phyloP scores from a whole-genome alignment of 192 early-diverging fungal genomes.

The Podila epicladia region DNA sequence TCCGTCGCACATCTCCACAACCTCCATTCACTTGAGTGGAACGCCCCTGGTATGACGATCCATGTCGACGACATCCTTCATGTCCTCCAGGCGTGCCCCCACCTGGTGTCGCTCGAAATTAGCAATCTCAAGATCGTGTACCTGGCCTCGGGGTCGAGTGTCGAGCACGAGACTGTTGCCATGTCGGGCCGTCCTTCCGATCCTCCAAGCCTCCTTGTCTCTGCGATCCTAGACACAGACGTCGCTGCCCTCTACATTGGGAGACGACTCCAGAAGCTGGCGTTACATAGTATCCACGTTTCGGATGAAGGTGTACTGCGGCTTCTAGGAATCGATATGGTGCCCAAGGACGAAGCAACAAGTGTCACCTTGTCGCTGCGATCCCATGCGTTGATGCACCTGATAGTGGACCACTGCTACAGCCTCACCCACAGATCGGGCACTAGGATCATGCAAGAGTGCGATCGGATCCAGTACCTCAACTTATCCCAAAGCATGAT shows the following conservation, averaged over 20 bases:
- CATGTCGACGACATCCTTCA: slow-evolving; percentile 3
- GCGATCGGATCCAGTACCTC: not conserved
- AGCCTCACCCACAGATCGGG: not conserved
- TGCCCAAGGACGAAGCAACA: not conserved
- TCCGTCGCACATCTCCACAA: not conserved
- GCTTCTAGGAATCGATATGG: not conserved
- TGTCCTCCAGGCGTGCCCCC: not conserved
- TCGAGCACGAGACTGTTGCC: not conserved
- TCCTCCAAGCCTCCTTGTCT: not conserved
- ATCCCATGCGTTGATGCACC: not conserved
- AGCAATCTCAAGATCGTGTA: not conserved
- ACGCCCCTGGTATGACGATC: not conserved
- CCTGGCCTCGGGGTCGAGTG: not conserved
- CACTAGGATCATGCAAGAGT: not conserved
- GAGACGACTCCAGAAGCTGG: not conserved
- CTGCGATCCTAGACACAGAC: not conserved
- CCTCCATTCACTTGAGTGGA: not conserved
- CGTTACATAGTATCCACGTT: not conserved
- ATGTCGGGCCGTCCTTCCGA: not conserved
- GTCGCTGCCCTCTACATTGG: not conserved
- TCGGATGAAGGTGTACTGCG: not conserved
- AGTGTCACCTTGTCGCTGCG: not conserved
- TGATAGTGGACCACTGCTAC: not conserved
- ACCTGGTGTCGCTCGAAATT: not conserved
- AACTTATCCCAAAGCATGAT: not conserved